Conservation (phyloP, 345 rosid genomes). For the Litchi chinensis region DNA sequence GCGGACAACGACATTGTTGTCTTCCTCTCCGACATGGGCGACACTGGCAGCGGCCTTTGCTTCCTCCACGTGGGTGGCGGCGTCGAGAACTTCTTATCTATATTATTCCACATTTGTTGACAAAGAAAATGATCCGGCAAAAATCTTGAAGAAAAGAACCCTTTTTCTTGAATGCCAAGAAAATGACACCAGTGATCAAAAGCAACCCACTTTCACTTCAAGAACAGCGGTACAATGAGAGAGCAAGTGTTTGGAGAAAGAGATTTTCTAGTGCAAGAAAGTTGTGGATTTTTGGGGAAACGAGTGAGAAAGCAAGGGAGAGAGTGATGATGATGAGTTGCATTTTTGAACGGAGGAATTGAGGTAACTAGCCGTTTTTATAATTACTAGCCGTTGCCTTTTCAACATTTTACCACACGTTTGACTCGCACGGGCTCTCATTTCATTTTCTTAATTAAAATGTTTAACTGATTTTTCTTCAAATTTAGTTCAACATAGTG, state of each 20-base stretch:
- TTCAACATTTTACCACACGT: neutral
- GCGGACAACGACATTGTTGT: conserved; percentile 27
- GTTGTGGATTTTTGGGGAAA: neutral
- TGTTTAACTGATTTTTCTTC: no score
- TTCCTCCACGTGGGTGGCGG: conserved; percentile 21
- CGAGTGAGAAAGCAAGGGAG: conserved; percentile 1
- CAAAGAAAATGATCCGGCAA: neutral
- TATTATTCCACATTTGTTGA: conserved; percentile 15
- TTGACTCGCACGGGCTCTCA: neutral
- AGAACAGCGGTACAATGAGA: no score
- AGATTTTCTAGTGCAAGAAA: neutral
- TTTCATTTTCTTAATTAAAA: neutral
- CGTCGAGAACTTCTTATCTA: conserved; percentile 17
- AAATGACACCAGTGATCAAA: neutral
- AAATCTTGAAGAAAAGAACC: neutral
- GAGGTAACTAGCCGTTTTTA: conserved; percentile 23
- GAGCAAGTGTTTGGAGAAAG: neutral
- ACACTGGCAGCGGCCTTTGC: conserved; percentile 4
- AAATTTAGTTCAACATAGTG: no score
- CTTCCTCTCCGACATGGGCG: conserved; percentile 22
- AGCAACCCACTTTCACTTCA: no score
- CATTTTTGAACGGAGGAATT: neutral
- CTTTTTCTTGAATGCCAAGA: neutral
- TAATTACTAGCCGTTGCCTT: conserved; percentile 20
- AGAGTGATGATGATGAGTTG: conserved; percentile 15